A percentile compares a stretch with the other conserved stretches of the same genome.
These are phyloP conservation scores for Phialocephala subalpina DNA, from an alignment of 2,329 filamentous ascomycete genomes.

Conservation along the genomic window DNA sequence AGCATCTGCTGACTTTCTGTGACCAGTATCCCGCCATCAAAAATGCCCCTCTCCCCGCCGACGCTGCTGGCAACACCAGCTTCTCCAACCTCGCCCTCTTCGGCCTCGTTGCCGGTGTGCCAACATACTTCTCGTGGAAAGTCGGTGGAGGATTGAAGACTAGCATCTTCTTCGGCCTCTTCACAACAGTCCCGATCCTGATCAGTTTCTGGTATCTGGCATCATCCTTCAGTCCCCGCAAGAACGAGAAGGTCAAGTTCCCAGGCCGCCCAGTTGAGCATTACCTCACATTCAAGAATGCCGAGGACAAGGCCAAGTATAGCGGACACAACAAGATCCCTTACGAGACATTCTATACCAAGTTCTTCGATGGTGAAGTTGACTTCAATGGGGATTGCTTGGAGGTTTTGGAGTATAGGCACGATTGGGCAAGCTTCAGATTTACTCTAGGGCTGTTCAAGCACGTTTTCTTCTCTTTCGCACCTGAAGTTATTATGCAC, in stretches of 20 bases:
- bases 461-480: constrained; percentile 87
- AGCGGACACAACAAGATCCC: constrained; percentile 82
- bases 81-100: constrained; percentile 87
- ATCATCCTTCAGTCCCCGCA: constrained; percentile 84
- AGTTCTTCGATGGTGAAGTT: constrained; percentile 95
- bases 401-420: constrained; percentile 90
- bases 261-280: constrained; percentile 89
- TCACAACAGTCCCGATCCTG: constrained; percentile 82
- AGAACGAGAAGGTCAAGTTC: constrained; percentile 89
- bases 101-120: constrained; percentile 73
- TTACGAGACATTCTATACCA: constrained; percentile 95
- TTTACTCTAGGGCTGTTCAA: constrained; percentile 88
- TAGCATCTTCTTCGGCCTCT: constrained; percentile 82
- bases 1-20: constrained; percentile 34
- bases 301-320: constrained; percentile 70
- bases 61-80: constrained; percentile 81
- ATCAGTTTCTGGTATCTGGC: constrained; percentile 82
- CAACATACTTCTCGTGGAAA: constrained; percentile 84
- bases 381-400: constrained; percentile 95
- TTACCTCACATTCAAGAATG: constrained; percentile 83
- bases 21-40: constrained; percentile 85
- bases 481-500: constrained; percentile 92
- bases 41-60: constrained; percentile 92
- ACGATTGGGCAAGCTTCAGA: constrained; percentile 96
- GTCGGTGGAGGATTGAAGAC: constrained; percentile 87